Evolutionary conservation across 768 basidiomycete genomes (phyloP).

Genomic region (Mycena pura): DNA sequence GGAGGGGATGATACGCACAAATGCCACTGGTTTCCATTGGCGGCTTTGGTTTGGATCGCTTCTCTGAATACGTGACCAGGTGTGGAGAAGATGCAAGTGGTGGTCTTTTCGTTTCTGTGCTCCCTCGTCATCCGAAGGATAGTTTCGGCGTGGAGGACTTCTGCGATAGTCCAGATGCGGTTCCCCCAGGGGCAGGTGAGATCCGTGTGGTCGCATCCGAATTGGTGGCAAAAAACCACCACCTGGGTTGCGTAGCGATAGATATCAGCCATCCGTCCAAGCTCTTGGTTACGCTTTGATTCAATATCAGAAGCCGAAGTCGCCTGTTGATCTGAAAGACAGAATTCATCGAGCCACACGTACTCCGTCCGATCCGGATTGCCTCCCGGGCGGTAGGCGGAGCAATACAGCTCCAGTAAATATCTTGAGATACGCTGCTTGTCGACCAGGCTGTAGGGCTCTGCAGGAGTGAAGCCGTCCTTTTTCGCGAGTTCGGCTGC

Average conservation of each 20-base stretch:
- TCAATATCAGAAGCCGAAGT: not conserved
- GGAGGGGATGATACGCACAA: not conserved
- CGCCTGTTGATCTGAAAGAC: not conserved
- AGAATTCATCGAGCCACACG: slow-evolving; percentile 1
- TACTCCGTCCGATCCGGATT: not conserved
- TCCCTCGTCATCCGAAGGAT: slow-evolving; percentile 21
- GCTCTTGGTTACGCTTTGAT: slow-evolving; percentile 20
- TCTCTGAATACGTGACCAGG: not conserved
- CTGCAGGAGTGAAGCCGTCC: not conserved
- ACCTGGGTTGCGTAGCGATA: slow-evolving; percentile 27
- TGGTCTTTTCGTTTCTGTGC: too few species aligned
- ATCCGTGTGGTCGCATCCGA: slow-evolving; percentile 25
- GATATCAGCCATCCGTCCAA: slow-evolving; percentile 31
- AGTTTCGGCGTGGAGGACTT: slow-evolving; percentile 26
- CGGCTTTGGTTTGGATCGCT: not conserved
- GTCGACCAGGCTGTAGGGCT: not conserved
- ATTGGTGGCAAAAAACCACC: slow-evolving; percentile 25
- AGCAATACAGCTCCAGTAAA: not conserved
- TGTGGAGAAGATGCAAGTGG: not conserved
- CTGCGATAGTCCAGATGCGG: slow-evolving; percentile 29
- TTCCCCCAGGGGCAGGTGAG: slow-evolving; percentile 26
- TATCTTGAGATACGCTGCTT: not conserved
- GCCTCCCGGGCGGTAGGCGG: not conserved
- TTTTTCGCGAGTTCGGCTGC: not conserved
- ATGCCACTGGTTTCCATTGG: not conserved